Conservation (phyloP, 768 basidiomycete species). For the Tricholoma furcatifolium region DNA sequence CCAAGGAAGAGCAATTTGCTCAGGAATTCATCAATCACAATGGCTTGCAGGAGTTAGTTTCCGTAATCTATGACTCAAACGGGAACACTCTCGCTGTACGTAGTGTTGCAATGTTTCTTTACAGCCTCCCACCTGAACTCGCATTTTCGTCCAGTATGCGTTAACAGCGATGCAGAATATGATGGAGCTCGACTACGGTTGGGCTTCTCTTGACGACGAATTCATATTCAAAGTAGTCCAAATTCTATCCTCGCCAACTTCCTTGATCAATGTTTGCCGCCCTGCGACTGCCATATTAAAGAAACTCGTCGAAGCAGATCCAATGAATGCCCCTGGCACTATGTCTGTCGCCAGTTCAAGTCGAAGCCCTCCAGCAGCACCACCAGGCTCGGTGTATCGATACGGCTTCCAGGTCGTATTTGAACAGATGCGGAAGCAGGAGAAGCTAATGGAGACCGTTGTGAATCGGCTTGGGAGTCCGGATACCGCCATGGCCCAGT, state of each 20-base stretch:
- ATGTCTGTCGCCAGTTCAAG: constrained; percentile 57
- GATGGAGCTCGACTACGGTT: constrained; percentile 85
- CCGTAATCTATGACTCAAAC: constrained; percentile 60
- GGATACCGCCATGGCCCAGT: constrained; percentile 81
- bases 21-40: constrained; percentile 72
- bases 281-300: constrained; percentile 90
- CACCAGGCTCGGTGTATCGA: constrained; percentile 72
- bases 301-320: constrained; percentile 86
- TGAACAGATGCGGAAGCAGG: constrained; percentile 76
- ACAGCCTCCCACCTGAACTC: neutral
- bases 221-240: constrained; percentile 81
- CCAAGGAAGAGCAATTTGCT: constrained; percentile 81
- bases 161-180: constrained; percentile 83
- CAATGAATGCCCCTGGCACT: constrained; percentile 61
- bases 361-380: constrained; percentile 45
- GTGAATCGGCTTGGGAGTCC: constrained; percentile 76
- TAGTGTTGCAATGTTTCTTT: constrained; percentile 13
- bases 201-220: constrained; percentile 64
- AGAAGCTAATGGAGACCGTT: constrained; percentile 75
- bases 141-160: constrained; percentile 57
- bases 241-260: constrained; percentile 71
- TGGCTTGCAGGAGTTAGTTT: constrained; percentile 70
- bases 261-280: constrained; percentile 86
- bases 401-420: constrained; percentile 87
- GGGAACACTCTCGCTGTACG: constrained; percentile 86